Base-by-base conservation (phyloP, 2,329 filamentous ascomycete genomes). In the Colletotrichum agaves region DNA sequence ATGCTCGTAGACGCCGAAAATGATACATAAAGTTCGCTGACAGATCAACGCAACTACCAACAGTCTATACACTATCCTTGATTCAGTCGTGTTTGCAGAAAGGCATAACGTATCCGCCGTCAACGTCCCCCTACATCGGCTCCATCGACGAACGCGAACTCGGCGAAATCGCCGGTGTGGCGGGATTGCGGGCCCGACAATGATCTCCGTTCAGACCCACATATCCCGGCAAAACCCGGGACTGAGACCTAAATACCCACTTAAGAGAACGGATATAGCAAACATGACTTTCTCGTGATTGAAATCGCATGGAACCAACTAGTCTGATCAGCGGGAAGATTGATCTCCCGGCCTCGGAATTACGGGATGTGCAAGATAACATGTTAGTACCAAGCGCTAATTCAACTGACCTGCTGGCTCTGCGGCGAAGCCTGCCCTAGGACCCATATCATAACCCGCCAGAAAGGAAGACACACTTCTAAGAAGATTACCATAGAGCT, bases 351-450 rank as follows among this genome's bases (percentile, higher is more conserved):
- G 23, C 65, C 65, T 68, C 65, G 65, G 65, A 61, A 68, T 68
- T 49, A 65, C 65, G 21, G 4, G 10, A 55, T 13, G 65, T 64
- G 43, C 31, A 46, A 4, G 53, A 10, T 64, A 33, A 37, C n/a
- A 64, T 68, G 65, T 65, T 68, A 68, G 65, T 68, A 68, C 65
- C 65, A 68, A 61, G 65, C 65, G 64, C 65, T 68, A 65, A 68
- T 61, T 61, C 61, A 68, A 68, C 65, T 68, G 65, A 68, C 65
- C 64, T 13, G 12, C n/a, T 23, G 35, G 17, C 21, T 55, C 15
- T 35, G 12, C n/a, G 10, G 3, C 5, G 2, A 2, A 0, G 0
- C 0, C 0, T 0, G 11, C 21, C 4, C 19, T 23, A 35, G 43
- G 17, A 2, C 15, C 19, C 17, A 23, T 39, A 50, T 43, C 6